Conservation (phyloP, 331 rosid genomes). For the Quercus phellos region DNA sequence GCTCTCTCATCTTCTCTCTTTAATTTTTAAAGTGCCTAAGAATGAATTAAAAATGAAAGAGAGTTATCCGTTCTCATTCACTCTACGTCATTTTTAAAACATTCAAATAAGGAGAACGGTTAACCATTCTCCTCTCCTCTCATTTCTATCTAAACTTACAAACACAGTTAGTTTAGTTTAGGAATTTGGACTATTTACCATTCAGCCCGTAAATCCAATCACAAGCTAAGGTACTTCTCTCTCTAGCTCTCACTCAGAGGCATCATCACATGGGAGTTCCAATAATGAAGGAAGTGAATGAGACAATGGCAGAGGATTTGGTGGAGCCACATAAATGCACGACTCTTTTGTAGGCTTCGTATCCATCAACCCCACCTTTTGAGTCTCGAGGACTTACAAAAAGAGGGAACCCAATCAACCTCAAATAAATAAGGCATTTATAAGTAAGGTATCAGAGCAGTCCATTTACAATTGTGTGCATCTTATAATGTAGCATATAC, state of each 20-base stretch:
- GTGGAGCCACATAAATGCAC: conserved; percentile 93
- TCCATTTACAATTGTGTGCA: not conserved
- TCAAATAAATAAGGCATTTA: not conserved
- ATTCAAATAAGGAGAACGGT: no score
- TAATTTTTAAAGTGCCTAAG: not conserved
- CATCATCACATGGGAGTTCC: conserved; percentile 75
- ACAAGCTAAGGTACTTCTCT: conserved; percentile 16
- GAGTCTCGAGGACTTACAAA: not conserved
- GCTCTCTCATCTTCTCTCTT: no score
- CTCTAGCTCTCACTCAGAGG: conserved; percentile 33
- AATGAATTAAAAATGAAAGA: no score
- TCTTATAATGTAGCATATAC: not conserved
- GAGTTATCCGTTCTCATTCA: no score
- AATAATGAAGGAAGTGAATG: conserved; percentile 61
- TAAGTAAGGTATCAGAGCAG: not conserved
- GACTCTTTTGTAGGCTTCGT: conserved; percentile 51
- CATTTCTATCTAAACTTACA: no score
- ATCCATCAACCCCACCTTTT: conserved; percentile 22
- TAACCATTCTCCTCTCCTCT: no score
- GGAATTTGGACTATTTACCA: not conserved
- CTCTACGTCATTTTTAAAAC: no score
- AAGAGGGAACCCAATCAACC: not conserved
- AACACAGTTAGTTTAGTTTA: no score
- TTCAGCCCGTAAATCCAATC: not conserved
- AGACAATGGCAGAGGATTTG: conserved; percentile 87